Base-by-base conservation (phyloP, 768 basidiomycete species). In the Termitomyces sp. region DNA sequence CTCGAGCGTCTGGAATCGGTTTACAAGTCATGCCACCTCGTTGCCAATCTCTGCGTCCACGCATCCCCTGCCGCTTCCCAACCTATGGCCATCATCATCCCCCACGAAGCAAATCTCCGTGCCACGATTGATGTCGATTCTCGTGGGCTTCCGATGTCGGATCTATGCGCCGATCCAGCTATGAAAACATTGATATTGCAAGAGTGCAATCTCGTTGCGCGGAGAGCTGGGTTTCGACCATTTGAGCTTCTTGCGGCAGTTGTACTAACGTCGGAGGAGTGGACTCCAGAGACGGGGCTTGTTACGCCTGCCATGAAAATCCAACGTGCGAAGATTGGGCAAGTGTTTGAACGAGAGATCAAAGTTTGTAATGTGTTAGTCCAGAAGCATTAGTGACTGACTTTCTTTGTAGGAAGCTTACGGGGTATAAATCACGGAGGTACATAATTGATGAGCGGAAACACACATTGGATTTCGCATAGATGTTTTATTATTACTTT, bases 271-370 rank as follows among this genome's bases (percentile, higher is more conserved):
- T 66, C 85, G 20, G 88, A 95, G 13, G 93, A 95, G 73, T 95
- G 94, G 94, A 95, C 92, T 8, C 89, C 93, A 0, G 88, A 92
- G 76, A 90, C 71, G 62, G 94, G 91, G 54, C 74, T 95, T 34
- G 81, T 93, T 54, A 95, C 93, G 0, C 89, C 93, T n/a, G 93
- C 93, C 57, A 91, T 93, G 80, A 95, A 96, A 82, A 79, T 95
- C 18, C 89, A 95, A 74, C 74, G 94, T 63, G 81, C 78, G 67
- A 84, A 76, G 72, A 79, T 96, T 59, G 83, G 80, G 61, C 81
- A 88, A 71, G 76, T 71, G 64, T 94, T 87, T 60, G 78, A 78
- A 59, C 62, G 68, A 48, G 80, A 89, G 72, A 87, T 92, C 62
- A 76, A 84, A 78, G 87, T 86, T 59, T 26, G 79, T 73, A 48